These are phyloP conservation scores for Epichloe uncinata DNA, from an alignment of 2,329 filamentous ascomycete species.

Conservation along the genomic window DNA sequence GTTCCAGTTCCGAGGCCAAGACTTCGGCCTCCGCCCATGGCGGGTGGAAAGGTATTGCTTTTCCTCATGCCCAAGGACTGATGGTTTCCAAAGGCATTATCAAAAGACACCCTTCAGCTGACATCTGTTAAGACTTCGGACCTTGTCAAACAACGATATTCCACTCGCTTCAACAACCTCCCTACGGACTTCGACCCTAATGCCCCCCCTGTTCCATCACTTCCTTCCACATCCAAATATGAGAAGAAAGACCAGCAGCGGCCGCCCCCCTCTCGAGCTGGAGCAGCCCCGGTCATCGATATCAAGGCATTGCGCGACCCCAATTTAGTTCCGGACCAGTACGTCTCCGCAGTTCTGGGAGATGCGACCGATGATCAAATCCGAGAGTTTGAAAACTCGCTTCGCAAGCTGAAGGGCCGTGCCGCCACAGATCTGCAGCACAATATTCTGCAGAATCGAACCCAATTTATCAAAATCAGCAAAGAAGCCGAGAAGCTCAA, in stretches of 20 bases:
- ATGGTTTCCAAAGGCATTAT: not conserved
- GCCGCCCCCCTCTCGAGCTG: conserved; percentile 41
- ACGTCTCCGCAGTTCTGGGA: conserved; percentile 58
- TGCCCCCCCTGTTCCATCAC: conserved; percentile 59
- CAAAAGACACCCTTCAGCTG: conserved; percentile 9
- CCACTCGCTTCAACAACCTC: conserved; percentile 73
- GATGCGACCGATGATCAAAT: conserved; percentile 85
- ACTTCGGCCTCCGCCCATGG: conserved; percentile 34
- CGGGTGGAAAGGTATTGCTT: conserved; percentile 39
- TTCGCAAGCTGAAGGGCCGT: conserved; percentile 64
- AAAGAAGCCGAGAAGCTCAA: conserved; percentile 98
- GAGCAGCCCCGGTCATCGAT: conserved; percentile 56
- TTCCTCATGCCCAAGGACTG: not conserved
- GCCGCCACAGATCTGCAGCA: conserved; percentile 80
- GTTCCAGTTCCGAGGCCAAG: conserved; percentile 25
- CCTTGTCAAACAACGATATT: conserved; percentile 88
- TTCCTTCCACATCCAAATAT: conserved; percentile 49
- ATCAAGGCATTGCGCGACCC: conserved; percentile 68
- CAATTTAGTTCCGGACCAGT: conserved; percentile 66
- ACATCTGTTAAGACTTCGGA: conserved; percentile 48
- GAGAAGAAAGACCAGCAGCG: conserved; percentile 35
- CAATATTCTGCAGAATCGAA: conserved; percentile 92
- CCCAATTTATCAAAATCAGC: conserved; percentile 97
- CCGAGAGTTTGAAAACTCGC: conserved; percentile 60
- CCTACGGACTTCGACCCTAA: conserved; percentile 56